Conservation (phyloP, 2,329 filamentous ascomycete genomes). For the Nemania sp. region DNA sequence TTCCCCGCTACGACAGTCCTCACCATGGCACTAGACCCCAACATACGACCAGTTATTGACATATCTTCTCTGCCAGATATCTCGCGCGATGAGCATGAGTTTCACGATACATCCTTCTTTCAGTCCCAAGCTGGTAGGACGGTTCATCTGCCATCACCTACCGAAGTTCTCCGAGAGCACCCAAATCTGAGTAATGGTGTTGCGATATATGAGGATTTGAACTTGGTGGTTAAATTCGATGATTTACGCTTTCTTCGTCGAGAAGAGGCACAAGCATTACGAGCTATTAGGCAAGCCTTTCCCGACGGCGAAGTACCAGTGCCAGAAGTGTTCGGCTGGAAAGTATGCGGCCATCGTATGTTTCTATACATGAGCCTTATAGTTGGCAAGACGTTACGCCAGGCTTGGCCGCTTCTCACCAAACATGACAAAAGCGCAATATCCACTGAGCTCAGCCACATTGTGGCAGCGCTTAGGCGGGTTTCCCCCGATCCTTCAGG, state of each 20-base stretch:
- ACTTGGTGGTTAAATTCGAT: conserved; percentile 25
- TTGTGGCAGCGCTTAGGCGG: conserved; percentile 25
- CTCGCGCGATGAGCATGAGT: conserved; percentile 27
- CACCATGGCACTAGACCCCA: conserved; percentile 16
- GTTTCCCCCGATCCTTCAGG: conserved; percentile 23
- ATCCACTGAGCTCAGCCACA: conserved; percentile 21
- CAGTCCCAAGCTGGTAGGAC: conserved; percentile 23
- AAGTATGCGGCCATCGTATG: conserved; percentile 12
- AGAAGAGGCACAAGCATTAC: conserved; percentile 25
- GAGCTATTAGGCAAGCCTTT: conserved; percentile 26
- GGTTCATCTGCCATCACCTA: conserved; percentile 23
- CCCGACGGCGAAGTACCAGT: conserved; percentile 23
- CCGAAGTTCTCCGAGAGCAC: conserved; percentile 25
- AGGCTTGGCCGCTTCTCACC: conserved; percentile 27
- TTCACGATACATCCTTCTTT: conserved; percentile 29
- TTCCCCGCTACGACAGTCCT: conserved; percentile 10
- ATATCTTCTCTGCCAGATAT: conserved; percentile 30
- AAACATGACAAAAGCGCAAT: conserved; percentile 24
- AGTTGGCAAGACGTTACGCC: conserved; percentile 24
- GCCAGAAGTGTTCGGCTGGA: conserved; percentile 28
- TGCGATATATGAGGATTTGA: conserved; percentile 22
- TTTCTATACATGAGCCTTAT: conserved; percentile 27
- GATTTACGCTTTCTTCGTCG: conserved; percentile 16
- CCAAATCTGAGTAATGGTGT: conserved; percentile 18
- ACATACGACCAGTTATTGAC: conserved; percentile 25